Base-by-base conservation (phyloP, 2,329 filamentous ascomycete genomes). In the Thelonectria discophora region DNA sequence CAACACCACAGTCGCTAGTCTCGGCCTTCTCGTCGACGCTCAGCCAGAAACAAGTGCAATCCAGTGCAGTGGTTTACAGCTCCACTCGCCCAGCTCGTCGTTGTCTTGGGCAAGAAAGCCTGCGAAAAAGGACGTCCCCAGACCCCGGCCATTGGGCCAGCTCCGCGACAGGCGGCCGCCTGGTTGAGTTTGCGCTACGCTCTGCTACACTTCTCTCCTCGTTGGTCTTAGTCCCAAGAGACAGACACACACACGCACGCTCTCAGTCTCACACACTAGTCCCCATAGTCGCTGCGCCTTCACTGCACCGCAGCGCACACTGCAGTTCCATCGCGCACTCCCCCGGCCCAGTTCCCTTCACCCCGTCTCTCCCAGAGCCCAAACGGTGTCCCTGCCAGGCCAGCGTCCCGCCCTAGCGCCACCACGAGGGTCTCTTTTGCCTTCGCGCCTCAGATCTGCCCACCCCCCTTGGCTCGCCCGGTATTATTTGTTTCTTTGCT, bases 391-490 rank as follows among this genome's bases (percentile, higher is more conserved):
- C 65, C 67, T 65, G 64, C 70, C 47, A 69, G 62, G 63, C 70
- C 47, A 69, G 61, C 68, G 66, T 72, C 70, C 70, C 69, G 71
- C 68, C 64, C 68, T 66, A 70, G 69, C 73, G 73, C 74, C 74
- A 76, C 74, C 74, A 75, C 74, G 74, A 74, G 72, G 73, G 69
- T 58, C 64, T 64, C 52, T 64, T 70, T 68, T 51, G 48, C 67
- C 68, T 72, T 73, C 73, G 67, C 67, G 67, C 65, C 60, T 73
- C 72, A 76, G 74, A 76, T 76, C 74, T 76, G 67, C 62, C 65
- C 68, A 67, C 66, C 65, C 68, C 68, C 68, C 57, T 57, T 62
- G 62, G 52, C 56, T 58, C 62, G 53, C 55, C 48, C 63, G 53
- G 65, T 67, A 64, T 71, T 65, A 66, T 65, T 64, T 68, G 62